Percentiles rank a stretch among this genome's conserved stretches.
Evolutionary conservation across 78 protist species (phyloP).

Genomic region (Dictyostelium capitatum): DNA sequence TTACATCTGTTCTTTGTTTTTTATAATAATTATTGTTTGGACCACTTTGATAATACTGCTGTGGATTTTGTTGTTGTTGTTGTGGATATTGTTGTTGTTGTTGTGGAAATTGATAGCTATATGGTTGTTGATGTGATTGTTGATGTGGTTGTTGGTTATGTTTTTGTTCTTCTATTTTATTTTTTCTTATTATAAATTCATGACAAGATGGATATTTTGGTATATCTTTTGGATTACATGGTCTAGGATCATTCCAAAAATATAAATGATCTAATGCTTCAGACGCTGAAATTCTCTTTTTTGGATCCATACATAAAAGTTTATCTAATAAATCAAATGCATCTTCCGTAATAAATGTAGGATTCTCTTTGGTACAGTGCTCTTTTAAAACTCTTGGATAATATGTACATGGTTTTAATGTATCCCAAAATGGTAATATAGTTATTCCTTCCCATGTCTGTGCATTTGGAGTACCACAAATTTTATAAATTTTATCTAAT

Average conservation of each 20-base stretch:
- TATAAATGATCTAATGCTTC: constrained; percentile 76
- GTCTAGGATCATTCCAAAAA: constrained; percentile 75
- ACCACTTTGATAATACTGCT: background rate
- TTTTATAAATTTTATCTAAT: constrained; percentile 68
- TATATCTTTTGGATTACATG: constrained; percentile 62
- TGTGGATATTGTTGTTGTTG: background rate
- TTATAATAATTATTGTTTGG: background rate
- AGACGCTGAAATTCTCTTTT: constrained; percentile 76
- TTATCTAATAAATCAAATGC: constrained; percentile 78
- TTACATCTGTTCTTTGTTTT: constrained; percentile 23
- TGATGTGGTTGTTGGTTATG: too few relatives aligned
- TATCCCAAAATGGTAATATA: constrained; percentile 32
- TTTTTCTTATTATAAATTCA: constrained; percentile 54
- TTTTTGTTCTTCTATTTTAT: too few relatives aligned
- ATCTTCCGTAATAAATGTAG: constrained; percentile 40
- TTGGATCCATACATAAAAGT: constrained; percentile 72
- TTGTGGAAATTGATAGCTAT: too few relatives aligned
- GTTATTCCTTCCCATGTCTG: constrained; percentile 66
- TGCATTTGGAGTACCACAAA: constrained; percentile 82
- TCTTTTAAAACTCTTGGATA: constrained; percentile 25
- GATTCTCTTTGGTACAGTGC: constrained; percentile 17
- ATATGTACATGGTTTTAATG: constrained; percentile 59
- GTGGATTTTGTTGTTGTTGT: background rate
- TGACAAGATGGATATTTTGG: constrained; percentile 71
- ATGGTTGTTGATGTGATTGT: too few relatives aligned